phyloP scores from a whole-genome alignment of 2,329 filamentous ascomycete species.

The Chrysosporium queenslandicum region DNA sequence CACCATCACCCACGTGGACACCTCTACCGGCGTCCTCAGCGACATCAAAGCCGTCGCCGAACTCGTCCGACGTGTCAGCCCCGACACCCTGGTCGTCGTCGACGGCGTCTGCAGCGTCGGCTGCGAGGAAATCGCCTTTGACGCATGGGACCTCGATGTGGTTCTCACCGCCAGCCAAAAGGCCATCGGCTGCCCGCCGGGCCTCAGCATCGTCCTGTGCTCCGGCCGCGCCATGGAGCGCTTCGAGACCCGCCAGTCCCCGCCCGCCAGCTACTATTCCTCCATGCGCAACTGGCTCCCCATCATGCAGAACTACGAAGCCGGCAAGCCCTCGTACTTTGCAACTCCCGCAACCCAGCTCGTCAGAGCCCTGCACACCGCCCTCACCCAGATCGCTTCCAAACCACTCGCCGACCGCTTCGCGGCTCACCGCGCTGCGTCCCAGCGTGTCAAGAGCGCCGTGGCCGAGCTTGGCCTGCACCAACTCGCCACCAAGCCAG shows the following conservation, averaged over 20 bases:
- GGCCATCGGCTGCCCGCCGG: conserved; percentile 89
- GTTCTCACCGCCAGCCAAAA: conserved; percentile 94
- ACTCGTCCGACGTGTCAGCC: conserved; percentile 74
- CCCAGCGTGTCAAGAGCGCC: conserved; percentile 76
- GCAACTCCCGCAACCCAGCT: conserved; percentile 93
- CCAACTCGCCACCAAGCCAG: conserved; percentile 73
- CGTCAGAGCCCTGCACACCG: conserved; percentile 81
- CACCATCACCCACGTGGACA: conserved; percentile 95
- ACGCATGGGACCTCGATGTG: conserved; percentile 85
- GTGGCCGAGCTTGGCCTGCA: conserved; percentile 72
- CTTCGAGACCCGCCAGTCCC: conserved; percentile 70
- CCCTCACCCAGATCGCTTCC: conserved; percentile 75
- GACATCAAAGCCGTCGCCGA: conserved; percentile 78
- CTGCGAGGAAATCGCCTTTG: conserved; percentile 90
- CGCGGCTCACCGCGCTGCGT: conserved; percentile 65
- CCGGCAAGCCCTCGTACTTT: conserved; percentile 95
- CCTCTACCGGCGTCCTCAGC: conserved; percentile 88
- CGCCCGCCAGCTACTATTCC: conserved; percentile 82
- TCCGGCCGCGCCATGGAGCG: conserved; percentile 76
- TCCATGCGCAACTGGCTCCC: conserved; percentile 97
- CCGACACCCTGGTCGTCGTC: conserved; percentile 81
- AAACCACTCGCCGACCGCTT: conserved; percentile 73
- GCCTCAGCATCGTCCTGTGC: conserved; percentile 87
- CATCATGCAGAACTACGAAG: conserved; percentile 99
- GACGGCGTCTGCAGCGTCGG: conserved; percentile 97